Evolutionary conservation across 163 green algal genomes (phyloP).

Genomic region (Prototheca wickerhamii): DNA sequence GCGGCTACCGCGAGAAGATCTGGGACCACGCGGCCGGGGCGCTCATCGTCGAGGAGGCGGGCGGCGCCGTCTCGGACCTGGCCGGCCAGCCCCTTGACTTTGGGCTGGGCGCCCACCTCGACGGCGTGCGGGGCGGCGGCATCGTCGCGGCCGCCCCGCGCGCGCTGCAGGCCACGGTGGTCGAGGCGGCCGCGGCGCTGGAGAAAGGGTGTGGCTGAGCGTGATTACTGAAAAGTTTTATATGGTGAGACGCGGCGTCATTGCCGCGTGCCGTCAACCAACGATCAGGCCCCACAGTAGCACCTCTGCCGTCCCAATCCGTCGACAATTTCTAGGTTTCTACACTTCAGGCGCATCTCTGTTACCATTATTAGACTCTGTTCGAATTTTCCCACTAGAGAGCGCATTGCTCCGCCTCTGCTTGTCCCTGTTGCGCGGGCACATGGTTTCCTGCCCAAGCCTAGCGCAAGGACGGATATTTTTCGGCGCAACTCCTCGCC

Average conservation of each 20-base stretch:
- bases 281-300: no score
- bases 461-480: no score
- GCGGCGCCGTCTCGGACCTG: constrained; percentile 45
- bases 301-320: no score
- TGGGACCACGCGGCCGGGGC: constrained; percentile 90
- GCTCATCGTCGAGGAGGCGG: constrained; percentile 80
- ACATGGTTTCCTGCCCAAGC: no score
- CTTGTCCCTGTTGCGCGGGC: background rate
- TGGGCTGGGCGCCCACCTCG: constrained; percentile 14
- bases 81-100: constrained; percentile 31
- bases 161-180: background rate
- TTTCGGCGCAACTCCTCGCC: no score
- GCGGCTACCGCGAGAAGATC: constrained; percentile 87
- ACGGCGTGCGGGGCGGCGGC: constrained; percentile 16
- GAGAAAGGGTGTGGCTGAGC: background rate
- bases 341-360: background rate
- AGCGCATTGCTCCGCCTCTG: background rate
- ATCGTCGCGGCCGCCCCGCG: constrained; percentile 22
- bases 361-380: background rate
- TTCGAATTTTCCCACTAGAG: background rate
- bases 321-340: no score
- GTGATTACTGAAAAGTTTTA: no score
- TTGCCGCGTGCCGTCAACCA: no score
- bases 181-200: background rate
- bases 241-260: no score